phyloP scores from a whole-genome alignment of 345 rosid species.

The Trapa bicornis region DNA sequence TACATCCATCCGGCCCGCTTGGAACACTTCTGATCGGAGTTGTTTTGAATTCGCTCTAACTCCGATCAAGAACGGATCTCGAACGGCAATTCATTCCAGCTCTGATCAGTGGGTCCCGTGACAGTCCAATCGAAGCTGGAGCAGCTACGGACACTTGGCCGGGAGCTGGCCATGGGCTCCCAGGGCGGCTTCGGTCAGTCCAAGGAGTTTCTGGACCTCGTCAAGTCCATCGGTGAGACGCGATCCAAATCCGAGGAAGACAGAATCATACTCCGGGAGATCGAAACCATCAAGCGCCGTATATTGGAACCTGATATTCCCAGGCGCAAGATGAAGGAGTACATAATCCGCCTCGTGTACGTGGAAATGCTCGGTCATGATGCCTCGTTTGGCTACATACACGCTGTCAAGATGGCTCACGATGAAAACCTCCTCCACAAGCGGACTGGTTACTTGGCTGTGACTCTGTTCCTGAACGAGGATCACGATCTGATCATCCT shows the following conservation, averaged over 20 bases:
- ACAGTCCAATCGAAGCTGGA: slow-evolving; percentile 31
- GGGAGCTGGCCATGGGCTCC: slow-evolving; percentile 99
- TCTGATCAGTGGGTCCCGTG: background rate
- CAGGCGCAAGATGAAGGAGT: slow-evolving; percentile 92
- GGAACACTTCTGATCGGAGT: background rate
- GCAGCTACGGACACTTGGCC: slow-evolving; percentile 86
- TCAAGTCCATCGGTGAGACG: slow-evolving; percentile 95
- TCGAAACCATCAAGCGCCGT: slow-evolving; percentile 41
- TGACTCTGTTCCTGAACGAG: slow-evolving; percentile 80
- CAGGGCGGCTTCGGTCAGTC: slow-evolving; percentile 95
- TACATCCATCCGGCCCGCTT: background rate
- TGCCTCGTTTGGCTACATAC: slow-evolving; percentile 94
- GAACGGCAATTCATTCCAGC: background rate
- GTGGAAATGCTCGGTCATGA: slow-evolving; percentile 99
- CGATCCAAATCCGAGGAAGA: slow-evolving; percentile 99
- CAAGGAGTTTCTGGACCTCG: slow-evolving; percentile 90
- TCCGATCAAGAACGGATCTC: no score
- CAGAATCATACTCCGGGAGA: slow-evolving; percentile 79
- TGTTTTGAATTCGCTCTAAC: background rate
- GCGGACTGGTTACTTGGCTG: slow-evolving; percentile 92
- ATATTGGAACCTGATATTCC: slow-evolving; percentile 80
- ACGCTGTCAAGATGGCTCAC: slow-evolving; percentile 99
- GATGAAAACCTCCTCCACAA: slow-evolving; percentile 66
- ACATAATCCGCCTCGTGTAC: slow-evolving; percentile 70
- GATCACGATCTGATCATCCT: slow-evolving; percentile 90